phyloP scores from a whole-genome alignment of 495 filamentous ascomycete genomes.

The Copromyces sp. region DNA sequence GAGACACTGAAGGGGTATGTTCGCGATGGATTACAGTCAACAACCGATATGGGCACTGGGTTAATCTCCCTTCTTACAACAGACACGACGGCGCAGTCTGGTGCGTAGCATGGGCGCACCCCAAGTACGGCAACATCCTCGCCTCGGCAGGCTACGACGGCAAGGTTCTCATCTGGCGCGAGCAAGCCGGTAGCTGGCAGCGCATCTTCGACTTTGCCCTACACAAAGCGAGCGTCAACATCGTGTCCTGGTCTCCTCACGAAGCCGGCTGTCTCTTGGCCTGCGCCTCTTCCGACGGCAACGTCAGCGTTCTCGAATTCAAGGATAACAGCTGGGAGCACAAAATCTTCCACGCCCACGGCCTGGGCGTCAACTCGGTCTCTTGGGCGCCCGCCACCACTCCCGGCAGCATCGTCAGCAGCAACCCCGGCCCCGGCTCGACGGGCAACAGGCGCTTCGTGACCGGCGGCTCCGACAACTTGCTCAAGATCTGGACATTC shows the following conservation, averaged over 20 bases:
- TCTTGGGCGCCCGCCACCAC: slow-evolving; percentile 82
- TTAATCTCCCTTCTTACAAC: slow-evolving; percentile 10
- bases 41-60: background rate
- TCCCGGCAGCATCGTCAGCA: slow-evolving; percentile 70
- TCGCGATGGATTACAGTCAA: background rate
- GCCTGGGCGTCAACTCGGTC: slow-evolving; percentile 86
- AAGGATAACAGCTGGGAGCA: slow-evolving; percentile 84
- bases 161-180: slow-evolving; percentile 97
- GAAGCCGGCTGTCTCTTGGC: slow-evolving; percentile 91
- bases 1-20: slow-evolving; percentile 91
- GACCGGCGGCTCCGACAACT: slow-evolving; percentile 86
- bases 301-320: slow-evolving; percentile 88
- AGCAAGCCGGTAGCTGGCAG: slow-evolving; percentile 64
- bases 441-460: slow-evolving; percentile 66
- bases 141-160: slow-evolving; percentile 92
- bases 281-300: slow-evolving; percentile 86
- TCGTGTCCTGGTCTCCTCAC: slow-evolving; percentile 93
- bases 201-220: slow-evolving; percentile 82
- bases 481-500: slow-evolving; percentile 77
- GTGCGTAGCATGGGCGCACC: slow-evolving; percentile 96
- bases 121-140: slow-evolving; percentile 96
- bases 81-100: slow-evolving; percentile 94
- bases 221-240: slow-evolving; percentile 91
- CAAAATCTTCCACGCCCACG: slow-evolving; percentile 83
- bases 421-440: slow-evolving; percentile 48